A percentile compares a stretch with the other conserved stretches of the same genome.
These are phyloP conservation scores for Lachancea fermentati DNA, from an alignment of 805 yeast species.

Conservation along the genomic window DNA sequence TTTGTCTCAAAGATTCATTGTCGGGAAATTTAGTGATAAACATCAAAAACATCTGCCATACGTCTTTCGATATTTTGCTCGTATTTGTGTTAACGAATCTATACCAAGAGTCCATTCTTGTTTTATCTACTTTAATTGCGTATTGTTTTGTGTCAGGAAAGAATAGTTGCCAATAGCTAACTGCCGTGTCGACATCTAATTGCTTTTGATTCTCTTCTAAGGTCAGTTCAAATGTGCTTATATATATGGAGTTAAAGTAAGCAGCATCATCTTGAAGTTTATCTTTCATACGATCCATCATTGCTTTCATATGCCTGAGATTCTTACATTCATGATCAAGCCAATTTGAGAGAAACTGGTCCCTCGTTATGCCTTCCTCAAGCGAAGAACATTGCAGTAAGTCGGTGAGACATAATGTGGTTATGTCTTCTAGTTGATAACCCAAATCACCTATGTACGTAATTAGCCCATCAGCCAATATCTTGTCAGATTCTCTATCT, in stretches of 20 bases:
- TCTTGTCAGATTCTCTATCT: constrained; percentile 31
- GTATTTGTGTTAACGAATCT: constrained; percentile 37
- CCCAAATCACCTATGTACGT: constrained; percentile 60
- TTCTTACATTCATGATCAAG: constrained; percentile 28
- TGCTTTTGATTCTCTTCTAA: constrained; percentile 55
- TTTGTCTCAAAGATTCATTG: constrained; percentile 45
- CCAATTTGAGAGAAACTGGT: constrained; percentile 23
- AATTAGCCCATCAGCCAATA: constrained; percentile 78
- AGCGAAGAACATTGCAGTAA: constrained; percentile 42
- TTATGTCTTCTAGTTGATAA: constrained; percentile 68
- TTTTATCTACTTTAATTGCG: constrained; percentile 21
- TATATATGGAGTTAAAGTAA: constrained; percentile 56
- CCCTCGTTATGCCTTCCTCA: constrained; percentile 17
- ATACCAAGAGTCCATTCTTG: constrained; percentile 50
- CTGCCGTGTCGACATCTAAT: constrained; percentile 53
- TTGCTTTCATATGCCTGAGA: constrained; percentile 43
- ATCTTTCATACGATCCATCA: constrained; percentile 31
- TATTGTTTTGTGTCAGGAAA: constrained; percentile 29
- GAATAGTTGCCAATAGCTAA: constrained; percentile 72
- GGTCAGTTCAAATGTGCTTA: constrained; percentile 62
- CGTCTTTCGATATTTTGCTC: constrained; percentile 56
- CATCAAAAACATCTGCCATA: constrained; percentile 78
- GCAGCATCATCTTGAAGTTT: constrained; percentile 33
- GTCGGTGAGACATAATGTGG: constrained; percentile 64
- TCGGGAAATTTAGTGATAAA: constrained; percentile 49